Conservation (phyloP, 208 protist genomes). For the Naegleria fowleri region DNA sequence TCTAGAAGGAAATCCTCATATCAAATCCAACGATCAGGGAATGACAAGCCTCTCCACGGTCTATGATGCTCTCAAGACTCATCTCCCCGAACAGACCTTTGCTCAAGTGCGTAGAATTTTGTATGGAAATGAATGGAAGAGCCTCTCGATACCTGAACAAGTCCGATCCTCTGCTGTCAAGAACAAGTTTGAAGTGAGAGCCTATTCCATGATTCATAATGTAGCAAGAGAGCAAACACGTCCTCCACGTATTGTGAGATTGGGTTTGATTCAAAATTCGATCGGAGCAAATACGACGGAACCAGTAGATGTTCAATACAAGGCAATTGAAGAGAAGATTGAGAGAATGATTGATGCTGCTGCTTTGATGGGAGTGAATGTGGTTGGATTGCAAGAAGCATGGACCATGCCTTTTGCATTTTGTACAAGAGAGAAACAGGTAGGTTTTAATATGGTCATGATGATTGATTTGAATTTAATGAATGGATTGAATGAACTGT, state of each 20-base stretch:
- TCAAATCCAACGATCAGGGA: neutral
- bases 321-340: conserved; percentile 56
- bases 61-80: conserved; percentile 31
- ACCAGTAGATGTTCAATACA: conserved; percentile 58
- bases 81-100: conserved; percentile 42
- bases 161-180: conserved; percentile 14
- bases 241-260: conserved; percentile 53
- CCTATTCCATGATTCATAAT: conserved; percentile 38
- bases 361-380: conserved; percentile 56
- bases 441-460: neutral
- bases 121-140: conserved; percentile 31
- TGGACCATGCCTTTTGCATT: conserved; percentile 45
- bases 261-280: conserved; percentile 68
- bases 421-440: conserved; percentile 21
- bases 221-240: conserved; percentile 46
- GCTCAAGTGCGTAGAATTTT: conserved; percentile 41
- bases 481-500: too few relatives aligned
- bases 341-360: conserved; percentile 56
- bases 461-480: neutral
- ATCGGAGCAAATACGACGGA: conserved; percentile 56
- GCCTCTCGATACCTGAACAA: conserved; percentile 31
- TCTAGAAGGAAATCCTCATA: neutral
- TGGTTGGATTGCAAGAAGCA: conserved; percentile 70
- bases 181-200: conserved; percentile 50
- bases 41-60: conserved; percentile 24